A percentile compares a stretch with the other conserved stretches of the same genome.
Conservation (phyloP, 306 rosid species). For the Alnus glutinosa region DNA sequence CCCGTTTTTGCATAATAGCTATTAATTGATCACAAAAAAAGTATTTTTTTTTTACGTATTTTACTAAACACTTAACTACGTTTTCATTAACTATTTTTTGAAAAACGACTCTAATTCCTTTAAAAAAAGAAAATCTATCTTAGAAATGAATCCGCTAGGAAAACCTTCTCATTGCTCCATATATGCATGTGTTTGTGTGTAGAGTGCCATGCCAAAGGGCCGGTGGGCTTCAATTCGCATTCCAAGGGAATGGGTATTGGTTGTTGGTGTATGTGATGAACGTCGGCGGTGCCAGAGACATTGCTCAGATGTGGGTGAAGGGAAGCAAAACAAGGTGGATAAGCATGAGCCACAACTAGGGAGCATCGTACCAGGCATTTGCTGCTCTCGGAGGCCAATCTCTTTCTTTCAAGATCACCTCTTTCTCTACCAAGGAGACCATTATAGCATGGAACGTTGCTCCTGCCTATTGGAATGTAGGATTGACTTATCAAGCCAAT, state of each 20-base stretch:
- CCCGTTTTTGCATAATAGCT: too few relatives aligned
- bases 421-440: conserved; percentile 64
- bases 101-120: too few relatives aligned
- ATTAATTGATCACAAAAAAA: too few relatives aligned
- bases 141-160: too few relatives aligned
- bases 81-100: too few relatives aligned
- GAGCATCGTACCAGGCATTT: conserved; percentile 92
- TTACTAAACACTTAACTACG: too few relatives aligned
- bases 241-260: conserved; percentile 96
- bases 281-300: conserved; percentile 90
- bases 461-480: conserved; percentile 66
- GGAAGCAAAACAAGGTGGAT: conserved; percentile 86
- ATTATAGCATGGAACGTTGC: conserved; percentile 67
- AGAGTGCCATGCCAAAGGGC: conserved; percentile 69
- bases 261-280: conserved; percentile 89
- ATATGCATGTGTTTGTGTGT: background rate
- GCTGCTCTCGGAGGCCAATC: conserved; percentile 68
- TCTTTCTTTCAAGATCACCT: conserved; percentile 74
- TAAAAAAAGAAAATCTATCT: too few relatives aligned
- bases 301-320: conserved; percentile 64
- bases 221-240: conserved; percentile 66
- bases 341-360: conserved; percentile 94
- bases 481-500: conserved; percentile 52
- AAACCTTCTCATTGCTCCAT: background rate
- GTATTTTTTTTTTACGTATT: too few relatives aligned